Percentiles rank a stretch among this genome's conserved stretches.
Evolutionary conservation across 352 stramenopile species (phyloP).

Genomic region (Globisporangium middletonii): DNA sequence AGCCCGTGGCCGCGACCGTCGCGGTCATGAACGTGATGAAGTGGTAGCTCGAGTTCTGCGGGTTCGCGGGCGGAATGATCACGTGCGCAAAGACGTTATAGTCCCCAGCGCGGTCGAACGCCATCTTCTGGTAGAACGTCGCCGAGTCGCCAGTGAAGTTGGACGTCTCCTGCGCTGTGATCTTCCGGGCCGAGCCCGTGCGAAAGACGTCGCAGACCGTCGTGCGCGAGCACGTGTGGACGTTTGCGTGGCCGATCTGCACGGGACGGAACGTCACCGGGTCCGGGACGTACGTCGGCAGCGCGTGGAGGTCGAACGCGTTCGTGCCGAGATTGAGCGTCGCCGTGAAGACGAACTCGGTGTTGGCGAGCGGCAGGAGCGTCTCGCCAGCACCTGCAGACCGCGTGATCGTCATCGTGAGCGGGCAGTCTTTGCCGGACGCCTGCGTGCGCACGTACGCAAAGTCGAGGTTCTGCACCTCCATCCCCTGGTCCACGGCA

Average conservation of each 20-base stretch:
- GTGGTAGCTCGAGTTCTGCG: conserved; percentile 59
- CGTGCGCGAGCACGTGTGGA: conserved; percentile 63
- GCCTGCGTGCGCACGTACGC: conserved; percentile 54
- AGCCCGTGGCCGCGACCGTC: conserved; percentile 14
- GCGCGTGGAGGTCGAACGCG: conserved; percentile 51
- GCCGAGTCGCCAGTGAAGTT: conserved; percentile 68
- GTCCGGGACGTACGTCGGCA: conserved; percentile 51
- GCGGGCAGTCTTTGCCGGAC: conserved; percentile 37
- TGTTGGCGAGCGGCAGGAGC: conserved; percentile 23
- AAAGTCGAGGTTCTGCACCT: conserved; percentile 64
- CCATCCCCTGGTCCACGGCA: conserved; percentile 67
- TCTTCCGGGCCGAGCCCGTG: conserved; percentile 54
- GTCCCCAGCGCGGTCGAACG: conserved; percentile 36
- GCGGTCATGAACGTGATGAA: conserved; percentile 76
- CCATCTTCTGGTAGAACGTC: conserved; percentile 56
- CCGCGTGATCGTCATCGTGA: conserved; percentile 40
- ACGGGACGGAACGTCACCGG: conserved; percentile 45
- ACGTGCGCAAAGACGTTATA: conserved; percentile 78
- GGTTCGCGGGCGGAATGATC: conserved; percentile 52
- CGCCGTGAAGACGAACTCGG: conserved; percentile 71
- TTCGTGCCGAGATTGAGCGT: conserved; percentile 69
- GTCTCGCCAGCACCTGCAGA: conserved; percentile 29
- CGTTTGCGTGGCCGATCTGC: conserved; percentile 70
- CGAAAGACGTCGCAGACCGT: conserved; percentile 74
- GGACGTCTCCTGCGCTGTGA: conserved; percentile 62